Percentiles rank a stretch among this genome's conserved stretches.
Conservation (phyloP, 2,329 filamentous ascomycete species). For the Zarea fungicola region DNA sequence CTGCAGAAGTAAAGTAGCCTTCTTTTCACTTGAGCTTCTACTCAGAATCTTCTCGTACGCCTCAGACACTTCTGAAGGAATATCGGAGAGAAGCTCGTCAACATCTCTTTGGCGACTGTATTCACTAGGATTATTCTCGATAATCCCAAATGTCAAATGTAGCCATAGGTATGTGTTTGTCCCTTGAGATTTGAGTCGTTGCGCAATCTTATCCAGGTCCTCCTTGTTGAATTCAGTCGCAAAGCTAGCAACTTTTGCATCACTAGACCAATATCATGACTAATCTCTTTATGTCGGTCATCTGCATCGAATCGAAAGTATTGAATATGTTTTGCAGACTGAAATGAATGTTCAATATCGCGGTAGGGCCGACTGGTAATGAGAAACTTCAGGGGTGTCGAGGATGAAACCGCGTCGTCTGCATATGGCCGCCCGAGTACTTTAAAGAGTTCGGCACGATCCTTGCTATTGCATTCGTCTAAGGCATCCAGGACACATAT, state of each 20-base stretch:
- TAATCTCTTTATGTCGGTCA: slow-evolving; percentile 23
- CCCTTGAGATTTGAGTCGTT: neutral
- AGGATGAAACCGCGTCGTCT: neutral
- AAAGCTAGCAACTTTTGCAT: slow-evolving; percentile 18
- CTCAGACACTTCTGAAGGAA: neutral
- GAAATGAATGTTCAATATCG: slow-evolving; percentile 19
- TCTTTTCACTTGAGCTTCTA: neutral
- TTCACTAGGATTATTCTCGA: neutral
- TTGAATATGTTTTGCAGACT: neutral
- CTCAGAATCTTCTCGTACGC: slow-evolving; percentile 6
- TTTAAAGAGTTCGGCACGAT: neutral
- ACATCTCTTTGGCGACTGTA: neutral
- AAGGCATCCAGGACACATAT: neutral
- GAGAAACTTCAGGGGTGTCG: slow-evolving; percentile 24
- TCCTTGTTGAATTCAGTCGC: slow-evolving; percentile 15
- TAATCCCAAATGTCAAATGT: neutral
- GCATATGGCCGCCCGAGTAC: neutral
- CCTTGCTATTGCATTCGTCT: neutral
- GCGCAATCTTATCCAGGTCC: neutral
- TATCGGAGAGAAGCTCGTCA: neutral
- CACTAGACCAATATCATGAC: slow-evolving; percentile 27
- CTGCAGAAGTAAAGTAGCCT: neutral
- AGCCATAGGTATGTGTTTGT: neutral
- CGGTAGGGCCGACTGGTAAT: slow-evolving; percentile 28
- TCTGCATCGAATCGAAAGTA: slow-evolving; percentile 24